phyloP scores from a whole-genome alignment of 345 rosid genomes.

The Arabis hirsuta region DNA sequence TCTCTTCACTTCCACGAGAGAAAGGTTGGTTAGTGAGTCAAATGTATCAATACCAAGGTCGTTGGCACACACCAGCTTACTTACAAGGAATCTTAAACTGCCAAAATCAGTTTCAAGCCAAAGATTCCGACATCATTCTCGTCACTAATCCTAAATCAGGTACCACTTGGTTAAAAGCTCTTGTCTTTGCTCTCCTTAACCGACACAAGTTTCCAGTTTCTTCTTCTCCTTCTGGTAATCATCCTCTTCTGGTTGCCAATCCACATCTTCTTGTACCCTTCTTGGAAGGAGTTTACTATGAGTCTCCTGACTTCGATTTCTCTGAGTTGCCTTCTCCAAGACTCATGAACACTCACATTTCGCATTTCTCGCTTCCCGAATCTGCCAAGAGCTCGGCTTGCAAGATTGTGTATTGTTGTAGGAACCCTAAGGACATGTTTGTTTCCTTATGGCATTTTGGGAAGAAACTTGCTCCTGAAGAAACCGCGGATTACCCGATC shows the following conservation, averaged over 20 bases:
- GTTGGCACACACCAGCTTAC: conserved; percentile 42
- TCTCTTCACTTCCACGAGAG: conserved; percentile 50
- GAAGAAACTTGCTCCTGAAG: conserved; percentile 45
- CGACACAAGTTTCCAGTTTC: conserved; percentile 38
- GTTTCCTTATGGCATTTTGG: conserved; percentile 65
- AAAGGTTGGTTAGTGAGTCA: conserved; percentile 49
- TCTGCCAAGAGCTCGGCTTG: conserved; percentile 46
- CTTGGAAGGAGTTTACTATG: conserved; percentile 44
- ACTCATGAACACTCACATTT: conserved; percentile 52
- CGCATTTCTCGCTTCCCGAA: conserved; percentile 45
- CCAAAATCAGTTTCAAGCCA: conserved; percentile 51
- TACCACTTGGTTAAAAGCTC: conserved; percentile 62
- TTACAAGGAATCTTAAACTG: conserved; percentile 40
- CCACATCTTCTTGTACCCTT: conserved; percentile 64
- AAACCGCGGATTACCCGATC: conserved; percentile 37
- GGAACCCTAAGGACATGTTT: conserved; percentile 64
- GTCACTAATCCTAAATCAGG: conserved; percentile 63
- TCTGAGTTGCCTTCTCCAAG: conserved; percentile 46
- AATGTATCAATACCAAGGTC: conserved; percentile 55
- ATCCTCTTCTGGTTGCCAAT: conserved; percentile 54
- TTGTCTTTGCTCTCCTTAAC: conserved; percentile 56
- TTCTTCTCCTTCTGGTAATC: conserved; percentile 29
- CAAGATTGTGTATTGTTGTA: conserved; percentile 60
- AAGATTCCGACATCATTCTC: conserved; percentile 50
- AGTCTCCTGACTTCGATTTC: conserved; percentile 29